Base-by-base conservation (phyloP, 768 basidiomycete genomes). In the Mycena leptocephala region DNA sequence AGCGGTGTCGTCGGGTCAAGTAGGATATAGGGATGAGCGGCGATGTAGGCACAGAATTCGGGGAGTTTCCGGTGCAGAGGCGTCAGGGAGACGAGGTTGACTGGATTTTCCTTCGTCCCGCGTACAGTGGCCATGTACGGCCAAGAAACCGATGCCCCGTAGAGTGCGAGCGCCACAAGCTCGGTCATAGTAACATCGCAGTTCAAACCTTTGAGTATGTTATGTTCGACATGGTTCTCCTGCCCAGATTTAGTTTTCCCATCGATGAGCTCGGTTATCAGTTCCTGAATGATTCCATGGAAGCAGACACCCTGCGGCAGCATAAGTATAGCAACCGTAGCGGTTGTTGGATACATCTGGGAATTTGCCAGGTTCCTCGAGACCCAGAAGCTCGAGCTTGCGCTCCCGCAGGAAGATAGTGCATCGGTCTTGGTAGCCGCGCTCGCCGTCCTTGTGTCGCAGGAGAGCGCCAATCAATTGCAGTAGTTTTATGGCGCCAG, bases 391-490 rank as follows among this genome's bases (percentile, higher is more conserved):
- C 33, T 77, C 74, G 5, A 28, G n/a, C 37, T 79, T 80, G 3
- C 74, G 53, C 14, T 59, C 20, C 37, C 58, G 58, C 51, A 82
- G 61, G 67, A 79, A 81, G 13, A 61, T 70, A 0, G 43, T 30
- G 11, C 33, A 56, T 1, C 35, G 18, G 43, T 80, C 78, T 48
- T 81, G 82, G 26, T 81, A 81, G 37, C 85, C 84, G 56, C 81
- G 79, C 63, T 79, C 81, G 41, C 82, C 79, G 32, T 80, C 79
- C 68, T 80, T 80, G 76, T 86, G 76, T 24, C 79, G 74, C 59
- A 84, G 82, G 3, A 85, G 61, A 0, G 76, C 67, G 5, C 83
- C 84, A 3, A 81, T 73, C 28, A 83, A 79, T 11, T 72, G 71
- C 0, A 76, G 55, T 3, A 80, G 65, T 70, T 84, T 83, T 8